Evolutionary conservation across 2,329 filamentous ascomycete genomes (phyloP), one percentile per base, ranked within the genome.

Genomic region (Ceratocystis cubensis): DNA sequence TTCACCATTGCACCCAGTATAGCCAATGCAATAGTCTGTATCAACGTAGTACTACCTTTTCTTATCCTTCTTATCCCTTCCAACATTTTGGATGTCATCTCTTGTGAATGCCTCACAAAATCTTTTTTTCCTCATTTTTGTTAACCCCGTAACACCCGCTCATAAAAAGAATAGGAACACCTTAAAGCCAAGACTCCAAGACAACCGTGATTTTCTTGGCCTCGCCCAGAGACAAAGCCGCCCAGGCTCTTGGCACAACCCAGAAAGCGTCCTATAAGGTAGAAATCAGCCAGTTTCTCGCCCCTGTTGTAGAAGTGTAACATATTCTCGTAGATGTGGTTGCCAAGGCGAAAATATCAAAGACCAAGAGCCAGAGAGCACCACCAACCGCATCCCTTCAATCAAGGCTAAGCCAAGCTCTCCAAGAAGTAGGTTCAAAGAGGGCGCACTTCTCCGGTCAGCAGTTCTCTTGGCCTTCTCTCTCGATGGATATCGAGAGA

Each of bases 211-310:
- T 33, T 59, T 59, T 59, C 56, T 59, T 59, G 56, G 56, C 56
- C n/a, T 59, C 25, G 17, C 56, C 28, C 56, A 59, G 17, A 25
- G 56, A 17, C 56, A 59, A 37, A 37, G 28, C 28, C 33, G 56
- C 56, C 56, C 56, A 59, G 56, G 56, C 56, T 59, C 56, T 59
- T 59, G 56, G 56, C 56, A 59, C 28, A 37, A n/a, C 28, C 56
- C 10, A 41, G 10, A 13, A 41, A 41, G 37, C 10, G 37, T 41
- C 37, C 37, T 13, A 41, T 10, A 41, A 41, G 10, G 37, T 13
- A 59, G 30, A 30, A 15, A 33, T 7, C 56, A 10, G 4, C 33
- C 15, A n/a, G 33, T 33, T 59, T 17, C 28, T 7, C 56, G 17
- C 25, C 6, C 30, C 13, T 59, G 56, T n/a, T 37, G 56, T 59